A percentile compares a stretch with the other conserved stretches of the same genome.
Conservation (phyloP, 2,329 filamentous ascomycete species). For the Aspergillus pseudotamarii region DNA sequence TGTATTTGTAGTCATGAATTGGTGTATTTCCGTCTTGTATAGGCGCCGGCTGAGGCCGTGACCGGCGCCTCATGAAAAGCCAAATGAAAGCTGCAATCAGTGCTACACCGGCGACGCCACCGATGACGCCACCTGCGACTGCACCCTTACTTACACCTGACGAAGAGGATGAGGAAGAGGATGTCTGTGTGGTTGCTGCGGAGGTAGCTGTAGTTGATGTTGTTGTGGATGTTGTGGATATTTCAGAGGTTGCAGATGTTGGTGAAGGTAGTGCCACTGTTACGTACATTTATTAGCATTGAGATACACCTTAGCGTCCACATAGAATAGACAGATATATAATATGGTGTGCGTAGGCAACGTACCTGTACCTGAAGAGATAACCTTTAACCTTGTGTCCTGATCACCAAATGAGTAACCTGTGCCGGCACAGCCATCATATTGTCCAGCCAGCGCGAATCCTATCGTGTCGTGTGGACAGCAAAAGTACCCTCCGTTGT, state of each 20-base stretch:
- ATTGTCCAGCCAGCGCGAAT: constrained; percentile 1
- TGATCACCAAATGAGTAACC: not conserved
- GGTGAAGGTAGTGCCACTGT: not conserved
- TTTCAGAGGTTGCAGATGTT: not conserved
- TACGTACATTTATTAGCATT: not conserved
- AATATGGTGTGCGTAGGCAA: not conserved
- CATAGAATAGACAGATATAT: not conserved
- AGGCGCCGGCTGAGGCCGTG: not conserved
- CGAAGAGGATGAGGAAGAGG: not conserved
- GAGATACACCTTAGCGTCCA: not conserved
- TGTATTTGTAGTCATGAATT: not conserved
- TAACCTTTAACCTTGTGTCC: constrained; percentile 2
- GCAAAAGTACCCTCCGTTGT: constrained; percentile 9
- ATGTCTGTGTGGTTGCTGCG: not conserved
- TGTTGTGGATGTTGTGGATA: not conserved
- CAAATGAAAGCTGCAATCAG: constrained; percentile 4
- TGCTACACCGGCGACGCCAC: constrained; percentile 3
- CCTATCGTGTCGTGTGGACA: constrained; percentile 6
- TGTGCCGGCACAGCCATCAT: constrained; percentile 5
- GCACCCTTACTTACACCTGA: constrained; percentile 1
- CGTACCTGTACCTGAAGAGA: constrained; percentile 3
- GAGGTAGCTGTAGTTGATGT: not conserved
- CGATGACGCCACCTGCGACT: constrained; percentile 6
- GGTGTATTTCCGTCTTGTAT: not conserved
- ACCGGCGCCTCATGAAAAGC: constrained; percentile 1